Percentiles rank a stretch among this genome's conserved stretches.
These are phyloP conservation scores for Apiospora pterosperma DNA, from an alignment of 2,329 filamentous ascomycete species.

Conservation along the genomic window DNA sequence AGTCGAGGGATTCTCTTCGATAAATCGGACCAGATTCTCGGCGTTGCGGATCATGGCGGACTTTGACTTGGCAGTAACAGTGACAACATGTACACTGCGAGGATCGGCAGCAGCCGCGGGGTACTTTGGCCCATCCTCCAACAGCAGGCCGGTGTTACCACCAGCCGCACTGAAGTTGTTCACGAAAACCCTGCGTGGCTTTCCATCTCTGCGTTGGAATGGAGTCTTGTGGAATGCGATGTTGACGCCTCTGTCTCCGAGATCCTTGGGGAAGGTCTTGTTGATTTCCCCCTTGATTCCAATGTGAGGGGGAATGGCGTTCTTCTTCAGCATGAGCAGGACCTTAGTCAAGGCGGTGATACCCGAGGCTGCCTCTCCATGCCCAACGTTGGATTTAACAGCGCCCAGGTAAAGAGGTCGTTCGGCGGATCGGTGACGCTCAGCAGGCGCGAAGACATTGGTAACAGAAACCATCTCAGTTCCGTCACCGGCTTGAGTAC, in stretches of 20 bases:
- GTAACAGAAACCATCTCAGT: constrained; percentile 79
- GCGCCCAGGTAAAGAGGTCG: constrained; percentile 60
- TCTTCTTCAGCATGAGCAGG: constrained; percentile 61
- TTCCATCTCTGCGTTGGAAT: constrained; percentile 45
- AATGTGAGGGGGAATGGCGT: constrained; percentile 60
- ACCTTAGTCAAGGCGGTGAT: constrained; percentile 62
- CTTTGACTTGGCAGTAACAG: constrained; percentile 54
- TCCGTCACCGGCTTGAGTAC: constrained; percentile 80
- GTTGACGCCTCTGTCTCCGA: constrained; percentile 54
- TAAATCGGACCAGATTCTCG: constrained; percentile 49
- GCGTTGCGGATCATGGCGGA: constrained; percentile 57
- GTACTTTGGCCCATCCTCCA: constrained; percentile 56
- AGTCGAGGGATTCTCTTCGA: constrained; percentile 48
- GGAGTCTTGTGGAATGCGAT: constrained; percentile 53
- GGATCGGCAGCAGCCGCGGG: constrained; percentile 39
- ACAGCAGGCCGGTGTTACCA: constrained; percentile 64
- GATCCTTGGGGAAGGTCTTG: constrained; percentile 53
- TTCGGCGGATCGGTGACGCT: constrained; percentile 41
- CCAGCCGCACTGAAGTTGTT: constrained; percentile 73
- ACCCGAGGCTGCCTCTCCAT: constrained; percentile 60
- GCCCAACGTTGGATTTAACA: constrained; percentile 62
- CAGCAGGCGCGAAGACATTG: constrained; percentile 45
- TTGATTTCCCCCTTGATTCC: constrained; percentile 66
- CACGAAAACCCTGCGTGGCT: constrained; percentile 48
- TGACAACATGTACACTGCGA: constrained; percentile 54